phyloP scores from a whole-genome alignment of 164 flowering plant species.

The Nymphaea colorata region DNA sequence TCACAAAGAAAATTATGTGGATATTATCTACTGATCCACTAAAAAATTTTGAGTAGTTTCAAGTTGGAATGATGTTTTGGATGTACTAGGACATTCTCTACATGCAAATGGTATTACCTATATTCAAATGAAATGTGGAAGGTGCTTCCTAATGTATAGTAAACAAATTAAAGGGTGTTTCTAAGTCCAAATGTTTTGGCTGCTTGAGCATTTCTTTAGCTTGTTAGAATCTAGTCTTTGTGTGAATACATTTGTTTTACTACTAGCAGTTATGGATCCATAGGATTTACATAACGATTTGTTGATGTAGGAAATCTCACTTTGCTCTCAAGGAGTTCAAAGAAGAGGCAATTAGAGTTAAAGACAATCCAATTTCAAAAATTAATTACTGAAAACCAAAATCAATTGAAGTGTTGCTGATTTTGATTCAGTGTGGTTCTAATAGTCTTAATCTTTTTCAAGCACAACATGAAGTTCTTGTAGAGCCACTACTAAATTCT shows the following conservation, averaged over 20 bases:
- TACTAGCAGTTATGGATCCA: neutral
- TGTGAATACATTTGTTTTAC: no score
- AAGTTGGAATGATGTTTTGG: constrained; percentile 96
- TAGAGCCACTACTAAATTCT: constrained; percentile 92
- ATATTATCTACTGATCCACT: constrained; percentile 54
- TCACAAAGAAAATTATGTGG: constrained; percentile 77
- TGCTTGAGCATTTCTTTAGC: no score
- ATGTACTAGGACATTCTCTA: constrained; percentile 80
- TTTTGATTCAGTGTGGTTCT: constrained; percentile 85
- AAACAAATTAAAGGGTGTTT: neutral
- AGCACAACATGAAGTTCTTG: constrained; percentile 88
- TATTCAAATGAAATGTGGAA: constrained; percentile 91
- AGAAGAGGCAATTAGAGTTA: constrained; percentile 23
- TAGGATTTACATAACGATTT: neutral
- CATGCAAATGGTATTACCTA: constrained; percentile 42
- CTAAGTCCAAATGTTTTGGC: neutral
- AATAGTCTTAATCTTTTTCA: constrained; percentile 94
- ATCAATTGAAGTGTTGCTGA: constrained; percentile 59
- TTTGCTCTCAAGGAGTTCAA: constrained; percentile 59
- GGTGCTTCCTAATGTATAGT: constrained; percentile 27
- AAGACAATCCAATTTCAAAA: constrained; percentile 11
- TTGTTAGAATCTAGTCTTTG: no score
- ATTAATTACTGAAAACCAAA: constrained; percentile 15
- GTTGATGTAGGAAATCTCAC: constrained; percentile 61
- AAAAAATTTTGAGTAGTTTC: constrained; percentile 80